Conservation (phyloP, 371 early-diverging fungal species). For the Mucor velutinosus region DNA sequence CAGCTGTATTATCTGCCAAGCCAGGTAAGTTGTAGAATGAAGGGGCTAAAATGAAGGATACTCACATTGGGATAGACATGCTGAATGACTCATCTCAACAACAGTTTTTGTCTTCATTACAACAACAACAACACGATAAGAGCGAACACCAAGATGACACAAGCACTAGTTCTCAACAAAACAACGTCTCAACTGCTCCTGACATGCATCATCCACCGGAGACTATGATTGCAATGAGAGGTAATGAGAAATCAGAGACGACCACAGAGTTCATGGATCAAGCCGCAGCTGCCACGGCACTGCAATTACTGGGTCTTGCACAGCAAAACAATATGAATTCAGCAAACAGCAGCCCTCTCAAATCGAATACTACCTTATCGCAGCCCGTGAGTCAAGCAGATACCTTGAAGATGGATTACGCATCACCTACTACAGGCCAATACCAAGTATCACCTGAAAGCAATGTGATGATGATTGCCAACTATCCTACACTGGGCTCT, state of each 20-base stretch:
- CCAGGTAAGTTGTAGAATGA: constrained; percentile 23
- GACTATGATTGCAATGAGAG: constrained; percentile 4
- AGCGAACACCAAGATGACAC: neutral
- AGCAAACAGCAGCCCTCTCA: neutral
- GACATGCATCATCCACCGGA: neutral
- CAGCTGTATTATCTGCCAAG: constrained; percentile 40
- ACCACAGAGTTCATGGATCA: constrained; percentile 28
- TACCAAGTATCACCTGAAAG: constrained; percentile 2
- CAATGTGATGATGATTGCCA: constrained; percentile 17
- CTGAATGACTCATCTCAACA: constrained; percentile 11
- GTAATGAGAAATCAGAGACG: neutral
- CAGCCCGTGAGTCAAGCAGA: neutral
- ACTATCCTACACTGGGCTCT: neutral
- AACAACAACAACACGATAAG: constrained; percentile 9
- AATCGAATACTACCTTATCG: neutral
- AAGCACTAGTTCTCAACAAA: neutral
- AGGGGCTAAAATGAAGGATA: neutral
- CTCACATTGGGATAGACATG: neutral
- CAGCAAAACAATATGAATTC: constrained; percentile 13
- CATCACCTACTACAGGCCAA: neutral
- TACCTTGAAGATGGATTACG: neutral
- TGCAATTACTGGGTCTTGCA: constrained; percentile 23
- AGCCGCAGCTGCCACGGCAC: constrained; percentile 30
- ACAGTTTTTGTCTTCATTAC: constrained; percentile 9
- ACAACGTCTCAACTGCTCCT: neutral